A percentile compares a stretch with the other conserved stretches of the same genome.
These are phyloP conservation scores for Leccinum ochraceum DNA, from an alignment of 768 basidiomycete genomes.

Conservation along the genomic window DNA sequence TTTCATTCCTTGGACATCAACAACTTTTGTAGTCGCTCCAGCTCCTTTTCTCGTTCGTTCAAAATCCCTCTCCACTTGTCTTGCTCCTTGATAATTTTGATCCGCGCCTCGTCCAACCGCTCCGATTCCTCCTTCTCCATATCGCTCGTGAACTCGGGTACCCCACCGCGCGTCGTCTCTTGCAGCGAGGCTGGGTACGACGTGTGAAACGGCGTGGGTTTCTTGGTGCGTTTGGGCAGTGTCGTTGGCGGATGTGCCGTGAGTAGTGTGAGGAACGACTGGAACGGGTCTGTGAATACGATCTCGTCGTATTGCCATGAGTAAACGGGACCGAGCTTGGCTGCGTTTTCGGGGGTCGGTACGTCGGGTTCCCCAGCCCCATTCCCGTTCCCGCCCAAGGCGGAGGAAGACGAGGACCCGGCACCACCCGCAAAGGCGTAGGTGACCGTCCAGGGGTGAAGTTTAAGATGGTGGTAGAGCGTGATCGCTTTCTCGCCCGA, in stretches of 20 bases:
- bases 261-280: slow-evolving; percentile 80
- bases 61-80: slow-evolving; percentile 68
- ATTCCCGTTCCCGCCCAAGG: not conserved
- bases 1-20: slow-evolving; percentile 21
- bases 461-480: slow-evolving; percentile 91
- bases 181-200: slow-evolving; percentile 62
- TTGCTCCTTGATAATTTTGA: slow-evolving; percentile 71
- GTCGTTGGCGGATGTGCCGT: slow-evolving; percentile 82
- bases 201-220: slow-evolving; percentile 71
- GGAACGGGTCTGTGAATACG: slow-evolving; percentile 92
- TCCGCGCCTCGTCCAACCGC: slow-evolving; percentile 73
- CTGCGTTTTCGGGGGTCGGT: slow-evolving; percentile 64
- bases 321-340: slow-evolving; percentile 78
- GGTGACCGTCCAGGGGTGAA: slow-evolving; percentile 81
- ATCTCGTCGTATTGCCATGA: slow-evolving; percentile 99
- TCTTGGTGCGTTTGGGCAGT: slow-evolving; percentile 59
- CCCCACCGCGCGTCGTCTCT: slow-evolving; percentile 58
- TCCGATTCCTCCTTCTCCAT: slow-evolving; percentile 91
- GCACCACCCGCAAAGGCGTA: slow-evolving; percentile 17
- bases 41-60: slow-evolving; percentile 81
- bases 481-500: slow-evolving; percentile 88
- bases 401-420: not conserved
- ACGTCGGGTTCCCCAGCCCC: slow-evolving; percentile 54
- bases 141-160: slow-evolving; percentile 79
- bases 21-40: slow-evolving; percentile 64